A percentile compares a stretch with the other conserved stretches of the same genome.
These are phyloP conservation scores for barley (Hordeum vulgare) DNA, from an alignment of 176 grass and related monocot species.

Conservation along the genomic window MorexV3_pseudomolecules_assembly NC_058519.1:37826889-37827388, in stretches of 20 bases:
- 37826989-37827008: slow-evolving; percentile 86
- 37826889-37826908: slow-evolving; percentile 65
- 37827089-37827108: slow-evolving; percentile 86
- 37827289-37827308: too few species aligned
- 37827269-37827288: neutral
- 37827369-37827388: too few species aligned
- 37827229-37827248: neutral
- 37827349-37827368: too few species aligned
- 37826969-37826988: slow-evolving; percentile 90
- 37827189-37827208: slow-evolving; percentile 23
- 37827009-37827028: slow-evolving; percentile 76
- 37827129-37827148: slow-evolving; percentile 50
- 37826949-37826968: slow-evolving; percentile 56
- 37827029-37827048: slow-evolving; percentile 87
- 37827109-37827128: slow-evolving; percentile 76
- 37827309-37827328: too few species aligned
- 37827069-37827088: slow-evolving; percentile 90
- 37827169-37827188: slow-evolving; percentile 66
- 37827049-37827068: slow-evolving; percentile 84
- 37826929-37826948: slow-evolving; percentile 32
- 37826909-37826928: slow-evolving; percentile 42
- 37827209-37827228: slow-evolving; percentile 13
- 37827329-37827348: too few species aligned
- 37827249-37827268: neutral
- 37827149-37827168: slow-evolving; percentile 65